These are phyloP conservation scores for Fraxinus baroniana DNA, from an alignment of 305 asterid genomes.

Conservation along the genomic window DNA sequence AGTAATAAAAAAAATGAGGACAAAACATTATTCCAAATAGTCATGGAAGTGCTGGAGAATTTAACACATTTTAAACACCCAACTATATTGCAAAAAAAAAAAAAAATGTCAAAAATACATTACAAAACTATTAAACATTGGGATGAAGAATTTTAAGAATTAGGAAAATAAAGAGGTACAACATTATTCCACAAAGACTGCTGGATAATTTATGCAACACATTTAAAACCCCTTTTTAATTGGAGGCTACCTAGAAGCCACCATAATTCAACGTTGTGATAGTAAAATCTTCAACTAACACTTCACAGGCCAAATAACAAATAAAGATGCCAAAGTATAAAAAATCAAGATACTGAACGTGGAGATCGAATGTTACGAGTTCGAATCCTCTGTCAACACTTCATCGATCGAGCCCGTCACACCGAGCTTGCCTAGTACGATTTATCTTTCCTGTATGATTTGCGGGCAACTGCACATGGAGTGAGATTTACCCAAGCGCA, in stretches of 20 bases:
- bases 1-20: not conserved
- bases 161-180: not conserved
- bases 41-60: not conserved
- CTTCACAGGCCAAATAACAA: not conserved
- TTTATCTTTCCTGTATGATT: too few species aligned
- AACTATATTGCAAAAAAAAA: not conserved
- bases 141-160: not conserved
- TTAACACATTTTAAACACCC: not conserved
- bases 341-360: too few species aligned
- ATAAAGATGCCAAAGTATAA: too few species aligned
- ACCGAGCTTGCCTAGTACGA: too few species aligned
- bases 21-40: not conserved
- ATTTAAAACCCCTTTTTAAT: not conserved
- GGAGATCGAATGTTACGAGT: too few species aligned
- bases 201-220: not conserved
- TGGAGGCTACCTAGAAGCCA: not conserved
- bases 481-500: too few species aligned
- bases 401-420: too few species aligned
- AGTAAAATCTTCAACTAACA: not conserved
- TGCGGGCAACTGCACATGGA: too few species aligned
- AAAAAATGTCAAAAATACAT: too few species aligned
- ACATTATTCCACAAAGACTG: not conserved
- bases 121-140: not conserved
- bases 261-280: not conserved
- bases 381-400: too few species aligned